Evolutionary conservation across 257 asterid species (phyloP), one percentile per base, ranked within the genome.

Genomic region (Solanum neorickii): DNA sequence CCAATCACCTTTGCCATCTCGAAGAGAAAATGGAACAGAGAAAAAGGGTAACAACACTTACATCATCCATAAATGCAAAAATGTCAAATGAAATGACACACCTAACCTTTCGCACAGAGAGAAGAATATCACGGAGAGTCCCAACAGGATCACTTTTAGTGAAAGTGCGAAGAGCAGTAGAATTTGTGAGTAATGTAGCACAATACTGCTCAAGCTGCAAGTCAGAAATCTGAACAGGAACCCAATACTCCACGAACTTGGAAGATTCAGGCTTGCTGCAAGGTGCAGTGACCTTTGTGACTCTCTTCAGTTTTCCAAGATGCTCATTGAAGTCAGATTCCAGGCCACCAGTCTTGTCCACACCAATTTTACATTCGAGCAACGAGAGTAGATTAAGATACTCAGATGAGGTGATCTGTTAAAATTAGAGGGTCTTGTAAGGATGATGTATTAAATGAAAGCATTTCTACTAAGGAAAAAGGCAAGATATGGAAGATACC

Each of bases 141-240:
- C 98, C 98, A 83, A 94, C 91, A 83, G 84, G 86, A 89, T 95
- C 98, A 87, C 68, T 93, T 88, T 87, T 92, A 25, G 90, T 87
- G 89, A 89, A 86, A 87, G 98, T 94, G 90, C 93, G 82, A 72
- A 97, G 98, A 88, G 86, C 88, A 82, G 83, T 85, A 69, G 91
- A 84, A 73, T 92, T 91, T 33, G 94, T 83, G 89, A 93, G 94
- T 88, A 97, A 95, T 37, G 94, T 90, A 76, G 87, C 92, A 90
- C 99, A 97, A 90, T 95, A 95, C 87, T 90, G 95, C 90, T 97
- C 99, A 83, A 97, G 95, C 92, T 97, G 99, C 90, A 91, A 87
- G 88, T 94, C 93, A 74, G 99, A 95, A 85, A 96, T 86, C 88
- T 93, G 93, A 87, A 90, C 95, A 23, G 99, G 99, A 88, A 96